Conservation (phyloP, 192 early-diverging fungal species). For the Rhizophagus clarus region DNA sequence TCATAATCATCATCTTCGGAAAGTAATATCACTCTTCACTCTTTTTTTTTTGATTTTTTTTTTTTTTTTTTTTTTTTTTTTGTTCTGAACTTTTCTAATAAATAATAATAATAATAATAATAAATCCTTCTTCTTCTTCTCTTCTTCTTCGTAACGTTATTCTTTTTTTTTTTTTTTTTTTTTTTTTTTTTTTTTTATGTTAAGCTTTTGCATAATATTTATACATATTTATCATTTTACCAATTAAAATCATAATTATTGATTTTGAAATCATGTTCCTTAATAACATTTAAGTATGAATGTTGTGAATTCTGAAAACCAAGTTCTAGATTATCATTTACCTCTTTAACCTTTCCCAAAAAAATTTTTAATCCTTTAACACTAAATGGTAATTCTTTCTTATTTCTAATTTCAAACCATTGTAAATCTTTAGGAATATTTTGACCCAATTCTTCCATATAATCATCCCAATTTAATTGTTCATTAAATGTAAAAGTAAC, state of each 20-base stretch:
- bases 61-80: too few relatives aligned
- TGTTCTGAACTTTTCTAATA: too few relatives aligned
- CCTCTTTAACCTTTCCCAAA: background rate
- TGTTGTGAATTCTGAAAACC: background rate
- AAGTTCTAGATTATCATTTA: background rate
- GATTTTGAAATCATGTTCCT: background rate
- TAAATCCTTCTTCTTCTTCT: too few relatives aligned
- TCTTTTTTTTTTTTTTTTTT: too few relatives aligned
- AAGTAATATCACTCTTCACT: too few relatives aligned
- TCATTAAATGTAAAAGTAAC: background rate
- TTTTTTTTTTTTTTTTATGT: too few relatives aligned
- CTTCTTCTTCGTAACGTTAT: too few relatives aligned
- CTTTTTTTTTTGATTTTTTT: too few relatives aligned
- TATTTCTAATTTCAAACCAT: background rate
- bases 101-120: too few relatives aligned
- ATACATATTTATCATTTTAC: background rate
- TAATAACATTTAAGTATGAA: background rate
- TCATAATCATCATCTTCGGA: too few relatives aligned
- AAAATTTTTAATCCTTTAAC: background rate
- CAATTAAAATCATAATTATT: background rate
- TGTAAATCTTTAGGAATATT: background rate
- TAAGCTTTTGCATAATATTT: too few relatives aligned
- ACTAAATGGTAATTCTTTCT: background rate
- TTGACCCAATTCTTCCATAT: background rate
- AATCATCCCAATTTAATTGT: background rate